Evolutionary conservation across 495 filamentous ascomycete species (phyloP), one percentile per base, ranked within the genome.

Genomic region (Trichoderma reesei): DNA sequence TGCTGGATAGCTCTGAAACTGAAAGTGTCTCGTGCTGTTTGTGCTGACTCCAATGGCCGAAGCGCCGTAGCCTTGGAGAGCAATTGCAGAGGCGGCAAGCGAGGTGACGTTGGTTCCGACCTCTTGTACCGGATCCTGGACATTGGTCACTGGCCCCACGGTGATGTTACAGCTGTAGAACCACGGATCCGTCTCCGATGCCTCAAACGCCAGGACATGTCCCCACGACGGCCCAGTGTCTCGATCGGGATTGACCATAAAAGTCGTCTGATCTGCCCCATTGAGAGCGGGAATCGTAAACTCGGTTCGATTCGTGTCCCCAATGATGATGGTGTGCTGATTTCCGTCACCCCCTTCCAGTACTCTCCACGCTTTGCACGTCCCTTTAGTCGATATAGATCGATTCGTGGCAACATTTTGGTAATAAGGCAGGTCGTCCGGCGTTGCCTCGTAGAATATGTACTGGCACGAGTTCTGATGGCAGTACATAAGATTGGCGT

Each of bases 131-230:
- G 60, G 60, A 36, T 39, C 0, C 39, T 39, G 16, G 7, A 42
- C 60, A 31, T 61, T 61, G 6, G 36, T 61, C 7, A 61, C 60
- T 13, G 60, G 9, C 11, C 33, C 60, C 5, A 61, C 36, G 36
- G 60, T 61, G 60, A 61, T 18, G 20, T 61, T 61, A 34, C 60
- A 61, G 37, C 20, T 39, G 60, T 61, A 61, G 36, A 61, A 61
- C 60, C 60, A 61, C 34, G 60, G 60, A 34, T 61, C 60, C 18
- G 60, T 61, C 36, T 16, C 11, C 16, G 60, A 61, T 7, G 60
- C 60, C 9, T 61, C 60, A 61, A 61, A 61, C 8, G 60, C 60
- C n/a, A 61, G n/a, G 60, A 61, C 34, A n/a, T 39, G 37, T 9
- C 60, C 60, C 39, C 37, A 39, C 5, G 34, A 18, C 6, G 37